Base-by-base conservation (phyloP, 192 early-diverging fungal genomes). In the Coemansia sp. region DNA sequence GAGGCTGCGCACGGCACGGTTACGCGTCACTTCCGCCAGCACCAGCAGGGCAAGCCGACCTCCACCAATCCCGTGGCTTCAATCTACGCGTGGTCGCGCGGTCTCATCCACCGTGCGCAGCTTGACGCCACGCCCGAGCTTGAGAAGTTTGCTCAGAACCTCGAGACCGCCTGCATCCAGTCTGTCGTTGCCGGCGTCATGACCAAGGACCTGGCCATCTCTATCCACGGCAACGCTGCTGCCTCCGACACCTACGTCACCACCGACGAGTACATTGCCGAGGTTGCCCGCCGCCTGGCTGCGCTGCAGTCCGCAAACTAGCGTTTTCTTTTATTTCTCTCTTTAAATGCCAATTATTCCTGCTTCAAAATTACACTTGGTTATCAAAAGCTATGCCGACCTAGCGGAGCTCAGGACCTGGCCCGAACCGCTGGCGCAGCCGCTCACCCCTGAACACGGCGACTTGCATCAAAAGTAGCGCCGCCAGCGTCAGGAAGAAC, bases 1-100 rank as follows among this genome's bases (percentile, higher is more conserved):
- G 96, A 98, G 73, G 96, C 96, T 38, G 96, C 96, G 32, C 96
- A 98, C 79, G 96, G 96, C 64, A 95, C 95, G 19, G 95, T 98
- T 51, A 96, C 94, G 19, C 88, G 94, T 50, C 94, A 94, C 79
- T 95, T 90, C 86, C 86, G 91, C 58, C 92, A 96, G 76, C 93
- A 98, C 86, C 96, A 98, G 79, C 90, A 93, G 82, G 96, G 96
- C 64, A 87, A 89, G 32, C 86, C 92, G 67, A 98, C 96, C 3
- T 90, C 89, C 27, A 98, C 96, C 72, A 98, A 98, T 88, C 93
- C 96, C 0, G 92, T 98, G 56, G 96, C 96, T 22, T 92, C 89
- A 29, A 97, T 98, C 78, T 98, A 94, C 73, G 96, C 96, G 45
- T 93, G 91, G 91, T 88, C 94, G 43, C 91, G 95, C 47, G 96